These are phyloP conservation scores for Verticillium nonalfalfae DNA, from an alignment of 2,329 filamentous ascomycete species.

Conservation along the genomic window DNA sequence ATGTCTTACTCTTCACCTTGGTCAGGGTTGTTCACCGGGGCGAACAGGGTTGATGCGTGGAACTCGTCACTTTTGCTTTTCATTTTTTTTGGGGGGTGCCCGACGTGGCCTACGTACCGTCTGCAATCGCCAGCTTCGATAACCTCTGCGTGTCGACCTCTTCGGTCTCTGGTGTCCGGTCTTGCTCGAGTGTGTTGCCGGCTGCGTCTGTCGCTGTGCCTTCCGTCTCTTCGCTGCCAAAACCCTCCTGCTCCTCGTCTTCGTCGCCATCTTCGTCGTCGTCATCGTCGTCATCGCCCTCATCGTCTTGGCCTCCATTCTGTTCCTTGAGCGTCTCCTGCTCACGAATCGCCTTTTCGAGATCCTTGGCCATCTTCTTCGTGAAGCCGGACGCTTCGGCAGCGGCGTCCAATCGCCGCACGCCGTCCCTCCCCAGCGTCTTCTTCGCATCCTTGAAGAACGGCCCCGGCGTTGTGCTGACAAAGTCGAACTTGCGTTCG, in stretches of 20 bases:
- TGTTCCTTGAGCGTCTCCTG: slow-evolving; percentile 47
- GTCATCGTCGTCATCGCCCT: slow-evolving; percentile 20
- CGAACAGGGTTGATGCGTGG: neutral
- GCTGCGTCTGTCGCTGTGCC: neutral
- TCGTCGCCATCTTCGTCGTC: slow-evolving; percentile 16
- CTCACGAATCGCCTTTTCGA: slow-evolving; percentile 84
- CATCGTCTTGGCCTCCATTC: slow-evolving; percentile 25
- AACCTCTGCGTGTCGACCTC: slow-evolving; percentile 11
- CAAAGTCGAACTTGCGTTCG: slow-evolving; percentile 80
- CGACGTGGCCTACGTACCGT: slow-evolving; percentile 1
- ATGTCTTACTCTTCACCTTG: neutral
- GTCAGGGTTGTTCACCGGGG: neutral
- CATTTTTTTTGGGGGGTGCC: neutral
- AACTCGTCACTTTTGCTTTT: neutral
- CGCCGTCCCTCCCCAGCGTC: slow-evolving; percentile 57
- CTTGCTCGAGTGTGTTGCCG: neutral
- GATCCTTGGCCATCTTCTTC: slow-evolving; percentile 91
- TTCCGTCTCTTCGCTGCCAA: slow-evolving; percentile 13
- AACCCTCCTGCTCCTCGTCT: slow-evolving; percentile 14
- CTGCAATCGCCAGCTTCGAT: slow-evolving; percentile 8
- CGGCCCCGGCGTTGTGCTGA: slow-evolving; percentile 73
- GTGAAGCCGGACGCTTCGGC: slow-evolving; percentile 94
- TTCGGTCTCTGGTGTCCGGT: slow-evolving; percentile 15
- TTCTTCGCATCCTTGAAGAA: slow-evolving; percentile 82
- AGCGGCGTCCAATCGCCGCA: slow-evolving; percentile 71